phyloP scores from a whole-genome alignment of 345 rosid genomes.

The Eucalyptus victrix region DNA sequence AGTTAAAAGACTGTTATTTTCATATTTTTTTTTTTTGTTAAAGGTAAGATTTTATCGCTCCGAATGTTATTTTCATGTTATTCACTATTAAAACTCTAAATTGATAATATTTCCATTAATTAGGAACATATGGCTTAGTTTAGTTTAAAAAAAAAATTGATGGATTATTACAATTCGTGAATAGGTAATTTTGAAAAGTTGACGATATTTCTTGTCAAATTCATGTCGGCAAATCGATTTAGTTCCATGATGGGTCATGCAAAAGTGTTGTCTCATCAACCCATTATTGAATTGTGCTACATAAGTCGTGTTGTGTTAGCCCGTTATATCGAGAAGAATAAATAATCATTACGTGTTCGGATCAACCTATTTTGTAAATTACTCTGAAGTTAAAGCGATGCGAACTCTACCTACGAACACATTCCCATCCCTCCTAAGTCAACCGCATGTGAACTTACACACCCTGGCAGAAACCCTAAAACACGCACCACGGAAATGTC shows the following conservation, averaged over 20 bases:
- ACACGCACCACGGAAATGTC: not conserved
- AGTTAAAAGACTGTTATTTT: not conserved
- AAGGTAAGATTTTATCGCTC: no score
- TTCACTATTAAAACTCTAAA: not conserved
- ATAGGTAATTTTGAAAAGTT: not conserved
- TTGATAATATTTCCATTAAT: not conserved
- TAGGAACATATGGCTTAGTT: not conserved
- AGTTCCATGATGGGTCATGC: not conserved
- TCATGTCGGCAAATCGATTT: not conserved
- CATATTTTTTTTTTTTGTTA: no score
- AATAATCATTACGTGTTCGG: not conserved
- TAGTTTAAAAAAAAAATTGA: not conserved
- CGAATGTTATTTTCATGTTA: not conserved
- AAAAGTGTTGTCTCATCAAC: not conserved
- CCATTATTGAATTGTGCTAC: not conserved
- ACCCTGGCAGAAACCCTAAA: not conserved
- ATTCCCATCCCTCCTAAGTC: not conserved
- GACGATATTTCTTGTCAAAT: not conserved
- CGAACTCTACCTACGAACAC: not conserved
- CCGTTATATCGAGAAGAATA: not conserved
- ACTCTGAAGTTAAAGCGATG: not conserved
- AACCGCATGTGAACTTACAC: not conserved
- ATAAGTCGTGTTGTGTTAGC: not conserved
- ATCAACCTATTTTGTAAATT: not conserved
- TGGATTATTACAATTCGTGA: not conserved